Evolutionary conservation across 495 filamentous ascomycete species (phyloP).

Genomic region (Podospora conica): DNA sequence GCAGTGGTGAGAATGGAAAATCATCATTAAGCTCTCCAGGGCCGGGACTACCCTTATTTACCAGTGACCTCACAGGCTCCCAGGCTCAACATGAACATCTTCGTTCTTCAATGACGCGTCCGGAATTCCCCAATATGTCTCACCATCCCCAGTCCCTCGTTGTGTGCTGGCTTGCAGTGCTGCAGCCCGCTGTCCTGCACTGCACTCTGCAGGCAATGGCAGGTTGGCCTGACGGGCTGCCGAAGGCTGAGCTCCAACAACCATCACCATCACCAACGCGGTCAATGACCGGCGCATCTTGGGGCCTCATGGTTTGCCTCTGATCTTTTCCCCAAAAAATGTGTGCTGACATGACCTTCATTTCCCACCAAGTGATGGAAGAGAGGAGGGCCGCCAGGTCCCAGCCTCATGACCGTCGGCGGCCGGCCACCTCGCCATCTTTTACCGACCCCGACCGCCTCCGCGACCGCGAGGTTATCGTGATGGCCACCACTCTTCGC

Average conservation of each 20-base stretch:
- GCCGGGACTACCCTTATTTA: neutral
- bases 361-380: neutral
- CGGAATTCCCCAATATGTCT: neutral
- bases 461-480: neutral
- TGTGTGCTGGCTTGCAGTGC: neutral
- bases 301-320: neutral
- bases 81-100: neutral
- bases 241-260: neutral
- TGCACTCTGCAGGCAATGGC: neutral
- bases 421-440: neutral
- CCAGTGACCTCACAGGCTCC: neutral
- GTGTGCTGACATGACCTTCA: neutral
- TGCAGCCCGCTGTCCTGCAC: neutral
- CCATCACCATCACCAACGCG: neutral
- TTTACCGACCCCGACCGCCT: neutral
- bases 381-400: neutral
- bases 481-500: neutral
- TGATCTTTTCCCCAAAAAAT: neutral
- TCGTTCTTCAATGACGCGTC: neutral
- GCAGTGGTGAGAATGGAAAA: neutral
- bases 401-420: neutral
- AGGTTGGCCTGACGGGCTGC: neutral
- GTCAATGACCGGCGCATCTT: neutral
- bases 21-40: neutral
- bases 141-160: neutral